phyloP scores from a whole-genome alignment of 768 basidiomycete species.

The Naematelia aurantialba region DNA sequence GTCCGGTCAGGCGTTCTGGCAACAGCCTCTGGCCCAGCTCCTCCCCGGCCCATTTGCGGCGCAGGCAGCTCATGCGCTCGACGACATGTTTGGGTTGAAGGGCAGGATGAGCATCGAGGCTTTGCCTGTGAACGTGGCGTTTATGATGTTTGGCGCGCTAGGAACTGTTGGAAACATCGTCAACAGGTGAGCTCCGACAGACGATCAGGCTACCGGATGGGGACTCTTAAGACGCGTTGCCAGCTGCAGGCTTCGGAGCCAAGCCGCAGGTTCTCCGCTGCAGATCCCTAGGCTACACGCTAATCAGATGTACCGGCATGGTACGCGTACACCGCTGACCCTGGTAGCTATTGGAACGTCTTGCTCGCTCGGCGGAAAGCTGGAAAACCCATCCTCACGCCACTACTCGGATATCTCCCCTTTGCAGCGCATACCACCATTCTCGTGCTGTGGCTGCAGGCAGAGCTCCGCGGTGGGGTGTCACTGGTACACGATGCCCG shows the following conservation, averaged over 20 bases:
- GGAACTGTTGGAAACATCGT: conserved; percentile 76
- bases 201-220: not conserved
- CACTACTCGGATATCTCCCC: conserved; percentile 73
- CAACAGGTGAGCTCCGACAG: conserved; percentile 55
- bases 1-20: conserved; percentile 52
- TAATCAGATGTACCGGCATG: too few species aligned
- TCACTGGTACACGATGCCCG: conserved; percentile 70
- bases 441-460: conserved; percentile 76
- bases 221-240: not conserved
- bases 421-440: conserved; percentile 68
- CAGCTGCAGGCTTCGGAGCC: not conserved
- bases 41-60: conserved; percentile 18
- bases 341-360: conserved; percentile 72
- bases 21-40: conserved; percentile 25
- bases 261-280: not conserved
- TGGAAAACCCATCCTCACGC: conserved; percentile 53
- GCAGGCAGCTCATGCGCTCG: conserved; percentile 14
- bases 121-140: conserved; percentile 73
- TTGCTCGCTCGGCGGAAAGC: conserved; percentile 57
- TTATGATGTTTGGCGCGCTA: conserved; percentile 75
- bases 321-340: too few species aligned
- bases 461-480: conserved; percentile 61
- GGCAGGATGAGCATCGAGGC: conserved; percentile 50
- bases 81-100: conserved; percentile 24
- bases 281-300: too few species aligned